Conservation (phyloP, 2,329 filamentous ascomycete genomes). For the Cadophora malorum region DNA sequence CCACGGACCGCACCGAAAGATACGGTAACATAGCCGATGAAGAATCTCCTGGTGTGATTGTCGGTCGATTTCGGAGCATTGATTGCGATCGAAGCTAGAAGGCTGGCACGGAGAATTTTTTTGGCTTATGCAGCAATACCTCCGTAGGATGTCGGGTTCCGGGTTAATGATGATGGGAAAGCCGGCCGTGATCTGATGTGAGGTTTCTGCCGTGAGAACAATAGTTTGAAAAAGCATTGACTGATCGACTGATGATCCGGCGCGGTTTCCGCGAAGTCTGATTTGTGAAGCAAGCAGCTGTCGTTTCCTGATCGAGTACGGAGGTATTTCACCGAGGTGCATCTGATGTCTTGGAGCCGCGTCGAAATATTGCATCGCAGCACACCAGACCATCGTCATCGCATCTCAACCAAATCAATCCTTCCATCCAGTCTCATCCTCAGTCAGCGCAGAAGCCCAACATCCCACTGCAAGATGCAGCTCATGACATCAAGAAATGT, state of each 20-base stretch:
- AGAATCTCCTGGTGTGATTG: neutral
- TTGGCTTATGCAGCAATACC: too few relatives aligned
- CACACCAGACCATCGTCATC: neutral
- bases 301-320: neutral
- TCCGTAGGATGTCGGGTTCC: neutral
- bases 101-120: neutral
- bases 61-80: neutral
- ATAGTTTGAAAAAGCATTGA: neutral
- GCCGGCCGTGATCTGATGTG: slow-evolving; percentile 1
- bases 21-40: neutral
- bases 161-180: neutral
- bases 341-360: neutral
- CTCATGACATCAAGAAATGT: neutral
- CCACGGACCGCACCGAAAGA: slow-evolving; percentile 1
- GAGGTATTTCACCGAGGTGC: neutral
- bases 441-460: neutral
- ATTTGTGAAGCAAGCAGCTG: neutral
- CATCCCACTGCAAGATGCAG: neutral
- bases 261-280: neutral
- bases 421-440: neutral
- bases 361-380: neutral
- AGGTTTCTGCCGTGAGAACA: neutral
- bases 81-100: neutral
- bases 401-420: neutral
- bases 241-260: neutral